phyloP scores from a whole-genome alignment of 768 basidiomycete genomes.

The Solioccasus polychromus region DNA sequence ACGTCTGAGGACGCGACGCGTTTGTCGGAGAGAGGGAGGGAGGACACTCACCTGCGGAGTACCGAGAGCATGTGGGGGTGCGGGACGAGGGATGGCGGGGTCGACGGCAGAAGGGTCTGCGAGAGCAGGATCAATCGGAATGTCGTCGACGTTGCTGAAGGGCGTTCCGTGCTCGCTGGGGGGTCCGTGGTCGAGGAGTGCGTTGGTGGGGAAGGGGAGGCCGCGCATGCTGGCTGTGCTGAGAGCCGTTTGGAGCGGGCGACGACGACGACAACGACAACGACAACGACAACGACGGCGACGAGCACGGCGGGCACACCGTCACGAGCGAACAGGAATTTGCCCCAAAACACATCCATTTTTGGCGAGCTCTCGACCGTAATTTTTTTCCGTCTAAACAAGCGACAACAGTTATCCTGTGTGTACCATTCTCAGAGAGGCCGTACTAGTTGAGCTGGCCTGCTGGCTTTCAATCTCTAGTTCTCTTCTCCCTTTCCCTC shows the following conservation, averaged over 20 bases:
- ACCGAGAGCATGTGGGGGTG: slow-evolving; percentile 11
- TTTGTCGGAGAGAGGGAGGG: slow-evolving; percentile 33
- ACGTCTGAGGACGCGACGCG: slow-evolving; percentile 63
- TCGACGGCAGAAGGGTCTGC: slow-evolving; percentile 46
- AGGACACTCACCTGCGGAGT: slow-evolving; percentile 38
- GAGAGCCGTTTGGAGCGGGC: slow-evolving; percentile 8
- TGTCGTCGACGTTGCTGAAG: slow-evolving; percentile 55
- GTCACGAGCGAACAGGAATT: slow-evolving; percentile 27
- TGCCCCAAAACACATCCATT: slow-evolving; percentile 8
- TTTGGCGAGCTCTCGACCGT: not conserved
- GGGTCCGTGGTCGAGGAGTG: slow-evolving; percentile 50
- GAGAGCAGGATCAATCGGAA: slow-evolving; percentile 82
- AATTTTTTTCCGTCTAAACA: slow-evolving; percentile 18
- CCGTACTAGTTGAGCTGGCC: slow-evolving; percentile 29
- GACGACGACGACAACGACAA: slow-evolving; percentile 15
- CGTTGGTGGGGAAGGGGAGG: slow-evolving; percentile 46
- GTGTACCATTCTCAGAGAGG: slow-evolving; percentile 32
- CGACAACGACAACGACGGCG: slow-evolving; percentile 25
- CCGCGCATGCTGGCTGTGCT: slow-evolving; percentile 48
- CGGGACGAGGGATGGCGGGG: slow-evolving; percentile 43
- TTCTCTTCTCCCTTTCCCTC: slow-evolving; percentile 12
- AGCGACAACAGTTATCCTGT: slow-evolving; percentile 31
- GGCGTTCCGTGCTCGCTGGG: slow-evolving; percentile 62
- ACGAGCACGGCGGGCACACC: slow-evolving; percentile 35
- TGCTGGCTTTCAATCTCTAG: slow-evolving; percentile 37